Base-by-base conservation (phyloP, 106 monocot genomes). In the Dactylorhiza incarnata region DNA sequence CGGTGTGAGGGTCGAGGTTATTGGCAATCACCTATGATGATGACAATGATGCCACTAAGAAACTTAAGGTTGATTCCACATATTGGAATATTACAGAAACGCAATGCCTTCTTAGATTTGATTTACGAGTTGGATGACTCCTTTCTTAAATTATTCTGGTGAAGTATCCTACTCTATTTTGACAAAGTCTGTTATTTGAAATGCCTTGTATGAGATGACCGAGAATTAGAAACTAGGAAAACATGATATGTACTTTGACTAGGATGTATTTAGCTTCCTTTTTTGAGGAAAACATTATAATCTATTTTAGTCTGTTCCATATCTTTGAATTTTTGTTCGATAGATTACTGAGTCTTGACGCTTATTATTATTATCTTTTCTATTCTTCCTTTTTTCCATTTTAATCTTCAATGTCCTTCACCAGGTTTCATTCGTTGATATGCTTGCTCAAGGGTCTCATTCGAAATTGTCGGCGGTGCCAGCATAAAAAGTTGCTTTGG, bases 361-460 rank as follows among this genome's bases (percentile, higher is more conserved):
- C 65, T 65, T 26, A 26, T 13, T 1, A 26, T 13, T 1, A 12
- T 65, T 29, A 29, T 65, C 65, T 59, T 59, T 59, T 59, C 65
- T 26, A 65, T 65, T 65, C 19, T 65, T 29, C 12, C 26, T 26
- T 29, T 24, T 10, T 11, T 26, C 29, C 22, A n/a, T 62, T 68
- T 68, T 68, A 37, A 68, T 68, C 4, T 20, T 37, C 29, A 37
- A 45, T 69, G 43, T 46, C 13, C 44, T 49, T 49, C 22, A 11
- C 8, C 49, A 72, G 72, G 72, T n/a, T 72, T 49, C 72, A 49
- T 72, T 72, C 72, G 23, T 49, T 72, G 49, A 22, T 48, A 49
- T 19, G 47, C 72, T 72, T 72, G 47, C 17, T 49, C 23, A 72
- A 16, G 49, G 72, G 11, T 49, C 72, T 72, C 22, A 72, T 72